Evolutionary conservation across 2,329 filamentous ascomycete species (phyloP).

Genomic region (Acarospora socialis): DNA sequence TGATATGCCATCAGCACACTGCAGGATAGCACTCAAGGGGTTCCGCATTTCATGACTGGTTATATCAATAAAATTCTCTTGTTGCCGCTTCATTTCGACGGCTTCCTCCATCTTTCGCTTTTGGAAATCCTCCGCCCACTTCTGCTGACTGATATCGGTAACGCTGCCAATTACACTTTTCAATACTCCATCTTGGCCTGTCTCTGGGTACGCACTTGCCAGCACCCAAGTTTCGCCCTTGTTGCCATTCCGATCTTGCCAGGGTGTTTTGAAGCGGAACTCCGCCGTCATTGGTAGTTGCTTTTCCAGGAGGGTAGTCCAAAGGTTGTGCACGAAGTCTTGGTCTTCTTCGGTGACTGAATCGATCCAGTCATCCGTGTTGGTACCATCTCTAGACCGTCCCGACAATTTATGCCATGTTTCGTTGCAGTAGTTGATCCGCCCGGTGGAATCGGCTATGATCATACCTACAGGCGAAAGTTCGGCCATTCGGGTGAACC

Average conservation of each 20-base stretch:
- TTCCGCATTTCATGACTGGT: constrained; percentile 44
- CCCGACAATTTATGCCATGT: constrained; percentile 44
- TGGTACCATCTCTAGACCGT: constrained; percentile 12
- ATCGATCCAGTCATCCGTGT: constrained; percentile 32
- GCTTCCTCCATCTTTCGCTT: constrained; percentile 66
- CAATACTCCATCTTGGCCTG: constrained; percentile 32
- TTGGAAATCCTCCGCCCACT: constrained; percentile 70
- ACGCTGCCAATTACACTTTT: constrained; percentile 46
- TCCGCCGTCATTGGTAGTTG: constrained; percentile 34
- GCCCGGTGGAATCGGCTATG: constrained; percentile 57
- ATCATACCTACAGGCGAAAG: constrained; percentile 76
- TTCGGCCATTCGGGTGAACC: constrained; percentile 73
- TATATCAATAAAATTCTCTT: constrained; percentile 72
- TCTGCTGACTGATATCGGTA: constrained; percentile 75
- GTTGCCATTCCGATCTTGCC: constrained; percentile 36
- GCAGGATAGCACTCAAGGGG: constrained; percentile 42
- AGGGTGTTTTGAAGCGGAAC: constrained; percentile 39
- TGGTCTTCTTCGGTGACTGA: constrained; percentile 37
- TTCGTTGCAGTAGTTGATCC: constrained; percentile 68
- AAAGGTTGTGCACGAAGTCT: constrained; percentile 29
- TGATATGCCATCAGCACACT: constrained; percentile 43
- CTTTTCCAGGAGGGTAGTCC: constrained; percentile 32
- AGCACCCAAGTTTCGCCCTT: constrained; percentile 41
- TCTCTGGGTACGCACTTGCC: constrained; percentile 39
- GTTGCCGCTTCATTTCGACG: constrained; percentile 62